Evolutionary conservation across 352 stramenopile species (phyloP).

Genomic region (Pythium scleroteichum): DNA sequence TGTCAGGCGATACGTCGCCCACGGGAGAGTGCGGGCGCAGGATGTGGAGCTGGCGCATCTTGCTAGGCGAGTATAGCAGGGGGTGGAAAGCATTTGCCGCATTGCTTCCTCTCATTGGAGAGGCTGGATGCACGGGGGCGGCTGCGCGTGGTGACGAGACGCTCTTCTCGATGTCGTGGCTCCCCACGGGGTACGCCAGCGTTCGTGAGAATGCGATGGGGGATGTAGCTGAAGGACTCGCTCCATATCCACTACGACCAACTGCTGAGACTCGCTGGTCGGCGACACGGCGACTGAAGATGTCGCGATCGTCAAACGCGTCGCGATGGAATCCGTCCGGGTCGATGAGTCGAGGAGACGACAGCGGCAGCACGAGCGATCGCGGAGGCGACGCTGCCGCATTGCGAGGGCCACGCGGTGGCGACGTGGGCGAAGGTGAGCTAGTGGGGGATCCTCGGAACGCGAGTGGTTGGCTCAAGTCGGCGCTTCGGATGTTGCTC

Average conservation of each 20-base stretch:
- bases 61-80: slow-evolving; percentile 12
- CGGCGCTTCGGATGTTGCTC: too few relatives aligned
- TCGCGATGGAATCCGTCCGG: slow-evolving; percentile 22
- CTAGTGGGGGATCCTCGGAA: background rate
- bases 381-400: background rate
- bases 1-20: slow-evolving; percentile 23
- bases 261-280: background rate
- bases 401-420: background rate
- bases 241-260: background rate
- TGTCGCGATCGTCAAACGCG: slow-evolving; percentile 31
- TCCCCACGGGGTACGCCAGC: slow-evolving; percentile 1
- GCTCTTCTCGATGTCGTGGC: slow-evolving; percentile 14
- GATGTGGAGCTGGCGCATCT: slow-evolving; percentile 15
- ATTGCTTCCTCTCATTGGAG: background rate
- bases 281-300: slow-evolving; percentile 25
- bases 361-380: background rate
- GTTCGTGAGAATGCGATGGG: slow-evolving; percentile 4
- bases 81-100: background rate
- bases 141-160: slow-evolving; percentile 16
- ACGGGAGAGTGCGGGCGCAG: slow-evolving; percentile 29
- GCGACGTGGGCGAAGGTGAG: background rate
- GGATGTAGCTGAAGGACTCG: background rate
- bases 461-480: background rate
- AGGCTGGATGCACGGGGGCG: slow-evolving; percentile 3
- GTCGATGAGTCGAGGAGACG: slow-evolving; percentile 22